Evolutionary conservation across 1,284 basidiomycete species (phyloP), one percentile per base, ranked within the genome.

Genomic region (Ustilago nuda): DNA sequence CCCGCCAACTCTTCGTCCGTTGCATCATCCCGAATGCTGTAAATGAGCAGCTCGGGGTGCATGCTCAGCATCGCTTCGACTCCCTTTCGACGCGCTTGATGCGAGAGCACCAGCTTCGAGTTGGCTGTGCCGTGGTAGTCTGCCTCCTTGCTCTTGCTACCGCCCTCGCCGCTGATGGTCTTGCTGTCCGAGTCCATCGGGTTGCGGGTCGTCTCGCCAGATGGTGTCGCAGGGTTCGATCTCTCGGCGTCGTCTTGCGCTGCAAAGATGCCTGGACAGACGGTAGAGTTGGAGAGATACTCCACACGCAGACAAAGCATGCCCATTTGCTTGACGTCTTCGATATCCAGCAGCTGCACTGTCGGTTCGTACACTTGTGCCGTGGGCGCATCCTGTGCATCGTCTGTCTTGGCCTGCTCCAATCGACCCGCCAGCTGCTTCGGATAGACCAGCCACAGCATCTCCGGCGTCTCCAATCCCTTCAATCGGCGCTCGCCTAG

Each of bases 401-500:
- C 86, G 63, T 87, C 86, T 66, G 87, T 86, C 27, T 91, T 89
- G 41, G 68, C 64, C n/a, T 92, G 86, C 66, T 91, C 89, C 68
- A 92, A 89, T 32, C 97, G 91, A 8, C 92, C 92, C 23, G 90
- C 89, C 23, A 99, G 88, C 17, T 90, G 89, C 57, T 88, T 89
- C 0, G 96, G 94, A 85, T 95, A 98, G 54, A 98, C 89, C 30
- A 93, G 87, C 33, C 93, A 93, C 15, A 99, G 88, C 78, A 90
- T 89, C 87, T 98, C 96, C 30, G 84, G 82, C 52, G 78, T 82
- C 57, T 98, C 95, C 41, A 98, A 89, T 15, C 96, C 96, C 87
- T 98, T 98, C 78, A 99, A 90, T 84, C 94, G 94, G 74, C 92
- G 90, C 86, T 98, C 94, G 27, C 97, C 97, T 32, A 97, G 90